phyloP scores from a whole-genome alignment of 2,329 filamentous ascomycete genomes.

The Dryadomyces sulphureus region DNA sequence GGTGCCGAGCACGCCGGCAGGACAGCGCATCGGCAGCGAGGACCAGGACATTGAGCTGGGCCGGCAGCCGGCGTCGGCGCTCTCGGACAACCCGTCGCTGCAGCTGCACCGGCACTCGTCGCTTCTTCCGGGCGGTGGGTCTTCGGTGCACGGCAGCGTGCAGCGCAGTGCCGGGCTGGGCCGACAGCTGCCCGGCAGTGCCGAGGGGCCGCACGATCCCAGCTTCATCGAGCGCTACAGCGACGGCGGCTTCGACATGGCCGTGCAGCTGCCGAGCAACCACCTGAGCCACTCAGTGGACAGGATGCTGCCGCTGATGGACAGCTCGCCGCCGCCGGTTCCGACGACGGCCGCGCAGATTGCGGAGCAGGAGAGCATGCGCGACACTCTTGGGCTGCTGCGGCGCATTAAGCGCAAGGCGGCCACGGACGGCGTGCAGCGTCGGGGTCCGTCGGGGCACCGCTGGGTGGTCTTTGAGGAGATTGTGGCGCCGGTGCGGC shows the following conservation, averaged over 20 bases:
- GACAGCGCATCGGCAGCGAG: constrained; percentile 5
- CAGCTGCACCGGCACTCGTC: constrained; percentile 39
- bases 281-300: background rate
- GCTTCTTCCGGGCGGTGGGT: constrained; percentile 16
- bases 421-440: background rate
- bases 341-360: no score
- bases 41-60: constrained; percentile 41
- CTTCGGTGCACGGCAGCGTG: constrained; percentile 27
- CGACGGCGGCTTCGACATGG: constrained; percentile 7
- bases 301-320: background rate
- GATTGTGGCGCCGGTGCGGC: constrained; percentile 3
- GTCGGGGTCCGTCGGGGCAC: background rate
- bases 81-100: constrained; percentile 44
- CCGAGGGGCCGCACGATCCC: constrained; percentile 11
- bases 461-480: constrained; percentile 10
- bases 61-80: constrained; percentile 48
- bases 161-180: constrained; percentile 9
- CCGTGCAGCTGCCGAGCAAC: background rate
- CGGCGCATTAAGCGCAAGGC: constrained; percentile 4
- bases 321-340: background rate
- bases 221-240: constrained; percentile 12
- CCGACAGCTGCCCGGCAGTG: constrained; percentile 22
- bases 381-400: constrained; percentile 1
- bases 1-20: constrained; percentile 8
- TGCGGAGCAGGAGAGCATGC: constrained; percentile 5